Conservation (phyloP, 441 rosid species). For the Theobroma grandiflorum region DNA sequence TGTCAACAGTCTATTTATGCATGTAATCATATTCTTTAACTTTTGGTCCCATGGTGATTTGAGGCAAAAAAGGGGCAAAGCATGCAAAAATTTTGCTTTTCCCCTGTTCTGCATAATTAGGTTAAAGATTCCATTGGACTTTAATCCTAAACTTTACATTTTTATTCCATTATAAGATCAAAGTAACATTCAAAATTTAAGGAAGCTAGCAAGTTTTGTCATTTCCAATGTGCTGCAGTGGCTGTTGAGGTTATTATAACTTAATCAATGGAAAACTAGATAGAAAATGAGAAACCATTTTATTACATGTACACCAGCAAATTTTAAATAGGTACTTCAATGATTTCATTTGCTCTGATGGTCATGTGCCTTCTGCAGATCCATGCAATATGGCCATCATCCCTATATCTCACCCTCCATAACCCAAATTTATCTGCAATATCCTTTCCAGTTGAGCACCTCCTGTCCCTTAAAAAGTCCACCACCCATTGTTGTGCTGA, state of each 20-base stretch:
- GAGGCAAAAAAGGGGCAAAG: slow-evolving; percentile 22
- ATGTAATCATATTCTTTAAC: slow-evolving; percentile 31
- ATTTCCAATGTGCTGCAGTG: background rate
- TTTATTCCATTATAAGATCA: no score
- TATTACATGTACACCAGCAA: slow-evolving; percentile 26
- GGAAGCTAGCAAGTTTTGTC: background rate
- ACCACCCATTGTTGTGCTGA: slow-evolving; percentile 94
- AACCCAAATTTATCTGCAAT: slow-evolving; percentile 93
- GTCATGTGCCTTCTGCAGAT: slow-evolving; percentile 87
- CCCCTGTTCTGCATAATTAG: slow-evolving; percentile 13
- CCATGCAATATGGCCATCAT: slow-evolving; percentile 92
- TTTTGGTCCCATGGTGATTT: slow-evolving; percentile 43
- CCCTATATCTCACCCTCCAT: slow-evolving; percentile 89
- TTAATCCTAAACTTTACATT: no score
- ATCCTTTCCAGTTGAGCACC: slow-evolving; percentile 85
- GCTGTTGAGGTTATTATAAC: background rate
- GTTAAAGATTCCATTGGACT: background rate
- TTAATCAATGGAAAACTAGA: slow-evolving; percentile 10
- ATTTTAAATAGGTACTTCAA: slow-evolving; percentile 77
- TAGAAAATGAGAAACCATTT: background rate
- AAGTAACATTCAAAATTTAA: no score
- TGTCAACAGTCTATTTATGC: slow-evolving; percentile 44
- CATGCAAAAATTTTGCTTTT: slow-evolving; percentile 24
- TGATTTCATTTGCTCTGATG: slow-evolving; percentile 75
- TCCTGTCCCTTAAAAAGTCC: slow-evolving; percentile 81